Evolutionary conservation across 805 yeast species (phyloP).

Genomic region (Pichia phayaonensis): DNA sequence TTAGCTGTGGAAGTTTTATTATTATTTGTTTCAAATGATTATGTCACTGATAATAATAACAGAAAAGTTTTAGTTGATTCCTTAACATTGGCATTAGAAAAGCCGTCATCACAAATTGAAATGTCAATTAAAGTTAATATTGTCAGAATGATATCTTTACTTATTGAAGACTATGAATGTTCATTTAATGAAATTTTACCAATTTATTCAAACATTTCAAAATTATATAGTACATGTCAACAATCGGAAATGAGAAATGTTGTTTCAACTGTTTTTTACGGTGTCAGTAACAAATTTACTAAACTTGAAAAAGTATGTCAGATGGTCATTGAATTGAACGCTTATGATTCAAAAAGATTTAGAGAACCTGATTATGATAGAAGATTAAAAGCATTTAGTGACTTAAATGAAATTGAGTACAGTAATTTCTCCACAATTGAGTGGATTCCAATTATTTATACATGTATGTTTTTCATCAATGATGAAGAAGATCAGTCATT

Average conservation of each 20-base stretch:
- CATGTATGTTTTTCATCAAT: conserved; percentile 60
- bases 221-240: conserved; percentile 48
- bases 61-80: conserved; percentile 48
- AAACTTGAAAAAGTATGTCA: conserved; percentile 38
- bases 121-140: conserved; percentile 47
- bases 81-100: conserved; percentile 52
- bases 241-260: conserved; percentile 57
- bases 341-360: conserved; percentile 54
- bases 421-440: conserved; percentile 39
- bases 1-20: conserved; percentile 45
- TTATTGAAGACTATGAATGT: conserved; percentile 49
- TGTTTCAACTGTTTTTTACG: conserved; percentile 50
- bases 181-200: conserved; percentile 40
- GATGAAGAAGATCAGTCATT: conserved; percentile 76
- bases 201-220: conserved; percentile 21
- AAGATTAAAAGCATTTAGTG: conserved; percentile 59
- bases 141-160: conserved; percentile 45
- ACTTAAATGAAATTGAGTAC: conserved; percentile 51
- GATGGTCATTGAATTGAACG: conserved; percentile 59
- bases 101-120: conserved; percentile 45
- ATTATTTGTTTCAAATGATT: conserved; percentile 49
- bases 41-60: conserved; percentile 47
- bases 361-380: conserved; percentile 75
- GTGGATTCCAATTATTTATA: conserved; percentile 75
- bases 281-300: conserved; percentile 47